Percentiles rank a stretch among this genome's conserved stretches.
Evolutionary conservation across 768 basidiomycete species (phyloP).

Genomic region (Phanerochaete carnosa): DNA sequence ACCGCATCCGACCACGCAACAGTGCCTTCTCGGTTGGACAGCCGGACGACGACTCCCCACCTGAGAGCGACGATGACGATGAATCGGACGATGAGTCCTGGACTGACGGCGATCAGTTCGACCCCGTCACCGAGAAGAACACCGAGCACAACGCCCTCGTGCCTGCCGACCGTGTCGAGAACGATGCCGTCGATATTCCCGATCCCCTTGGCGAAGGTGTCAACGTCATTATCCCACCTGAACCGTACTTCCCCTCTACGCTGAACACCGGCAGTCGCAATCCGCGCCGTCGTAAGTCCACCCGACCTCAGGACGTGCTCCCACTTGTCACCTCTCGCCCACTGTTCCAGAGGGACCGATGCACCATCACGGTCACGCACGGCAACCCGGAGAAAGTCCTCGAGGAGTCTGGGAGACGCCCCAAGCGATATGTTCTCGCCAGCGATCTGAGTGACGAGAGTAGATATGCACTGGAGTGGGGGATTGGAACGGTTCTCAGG

Average conservation of each 20-base stretch:
- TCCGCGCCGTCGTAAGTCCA: conserved; percentile 56
- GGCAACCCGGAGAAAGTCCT: conserved; percentile 65
- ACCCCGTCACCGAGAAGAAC: conserved; percentile 82
- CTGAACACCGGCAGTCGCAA: conserved; percentile 45
- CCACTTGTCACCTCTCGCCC: conserved; percentile 72
- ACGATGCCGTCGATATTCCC: conserved; percentile 48
- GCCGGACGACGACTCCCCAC: conserved; percentile 60
- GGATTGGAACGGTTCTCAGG: conserved; percentile 90
- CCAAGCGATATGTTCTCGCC: conserved; percentile 78
- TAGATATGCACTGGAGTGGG: conserved; percentile 96
- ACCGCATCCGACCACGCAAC: conserved; percentile 53
- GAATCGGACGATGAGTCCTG: conserved; percentile 53
- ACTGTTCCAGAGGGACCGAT: conserved; percentile 85
- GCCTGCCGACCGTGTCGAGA: conserved; percentile 46
- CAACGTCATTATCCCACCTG: conserved; percentile 80
- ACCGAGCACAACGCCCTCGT: conserved; percentile 78
- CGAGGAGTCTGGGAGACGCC: conserved; percentile 49
- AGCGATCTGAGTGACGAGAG: conserved; percentile 95
- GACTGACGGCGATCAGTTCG: conserved; percentile 64
- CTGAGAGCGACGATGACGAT: conserved; percentile 49
- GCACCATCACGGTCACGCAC: conserved; percentile 85
- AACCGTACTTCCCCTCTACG: conserved; percentile 78
- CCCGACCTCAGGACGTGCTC: conserved; percentile 60
- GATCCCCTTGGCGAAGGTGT: conserved; percentile 92
- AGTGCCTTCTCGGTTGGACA: conserved; percentile 57